Evolutionary conservation across 768 basidiomycete species (phyloP).

Genomic region (Auricularia sp.): DNA sequence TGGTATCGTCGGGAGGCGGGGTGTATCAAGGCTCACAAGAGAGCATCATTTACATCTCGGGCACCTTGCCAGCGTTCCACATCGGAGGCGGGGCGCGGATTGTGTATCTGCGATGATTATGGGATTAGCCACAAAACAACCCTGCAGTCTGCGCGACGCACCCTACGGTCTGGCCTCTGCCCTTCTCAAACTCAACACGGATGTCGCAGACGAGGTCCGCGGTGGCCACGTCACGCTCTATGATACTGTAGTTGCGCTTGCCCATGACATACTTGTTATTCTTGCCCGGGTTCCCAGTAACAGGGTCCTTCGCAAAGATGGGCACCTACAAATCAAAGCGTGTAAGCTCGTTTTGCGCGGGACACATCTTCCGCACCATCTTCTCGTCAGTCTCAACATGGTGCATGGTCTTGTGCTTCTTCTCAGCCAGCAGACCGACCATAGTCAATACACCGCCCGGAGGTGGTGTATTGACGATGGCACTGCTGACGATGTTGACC

Average conservation of each 20-base stretch:
- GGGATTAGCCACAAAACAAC: conserved; percentile 1
- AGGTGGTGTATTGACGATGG: conserved; percentile 96
- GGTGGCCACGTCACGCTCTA: conserved; percentile 43
- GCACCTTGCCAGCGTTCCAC: conserved; percentile 16
- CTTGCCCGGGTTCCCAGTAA: conserved; percentile 45
- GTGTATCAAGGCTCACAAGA: too few species aligned
- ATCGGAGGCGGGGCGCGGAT: conserved; percentile 34
- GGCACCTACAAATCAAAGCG: conserved; percentile 41
- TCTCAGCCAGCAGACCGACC: conserved; percentile 64
- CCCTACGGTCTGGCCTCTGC: conserved; percentile 72
- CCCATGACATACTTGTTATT: conserved; percentile 83
- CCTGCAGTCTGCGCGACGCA: conserved; percentile 25
- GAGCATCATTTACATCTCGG: background rate
- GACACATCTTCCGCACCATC: conserved; percentile 42
- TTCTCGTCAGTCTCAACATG: conserved; percentile 72
- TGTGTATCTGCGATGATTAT: conserved; percentile 27
- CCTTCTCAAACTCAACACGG: conserved; percentile 77
- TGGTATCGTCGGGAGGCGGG: too few species aligned
- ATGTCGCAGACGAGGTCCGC: conserved; percentile 74
- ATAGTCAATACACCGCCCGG: conserved; percentile 64
- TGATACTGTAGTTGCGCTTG: conserved; percentile 76
- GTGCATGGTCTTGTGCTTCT: conserved; percentile 82
- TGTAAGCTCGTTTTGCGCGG: too few species aligned
- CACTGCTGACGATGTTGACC: conserved; percentile 81
- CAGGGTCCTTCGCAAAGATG: conserved; percentile 64